A percentile compares a stretch with the other conserved stretches of the same genome.
These are phyloP conservation scores for Cystobasidiaceae sp. DNA, from an alignment of 1,284 basidiomycete species.

Conservation along the genomic window DNA sequence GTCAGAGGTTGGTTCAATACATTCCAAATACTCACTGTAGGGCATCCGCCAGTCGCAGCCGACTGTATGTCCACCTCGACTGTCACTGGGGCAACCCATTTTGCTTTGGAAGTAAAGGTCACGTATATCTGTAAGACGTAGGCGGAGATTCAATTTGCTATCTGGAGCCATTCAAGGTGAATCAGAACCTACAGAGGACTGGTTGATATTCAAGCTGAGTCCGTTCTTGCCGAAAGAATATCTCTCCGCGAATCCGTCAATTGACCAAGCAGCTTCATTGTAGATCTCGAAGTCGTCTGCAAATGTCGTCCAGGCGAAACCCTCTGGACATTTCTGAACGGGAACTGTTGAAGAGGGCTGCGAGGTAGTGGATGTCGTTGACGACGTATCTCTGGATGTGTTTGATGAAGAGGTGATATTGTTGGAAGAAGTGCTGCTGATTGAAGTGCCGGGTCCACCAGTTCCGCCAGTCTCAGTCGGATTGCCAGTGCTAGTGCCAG, in stretches of 20 bases:
- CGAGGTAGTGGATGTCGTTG: neutral
- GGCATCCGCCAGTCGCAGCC: neutral
- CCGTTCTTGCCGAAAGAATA: neutral
- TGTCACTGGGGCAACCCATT: neutral
- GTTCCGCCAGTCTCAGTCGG: neutral
- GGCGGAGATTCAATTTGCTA: neutral
- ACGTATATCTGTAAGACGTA: neutral
- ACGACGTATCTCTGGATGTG: no score
- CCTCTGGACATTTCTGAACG: neutral
- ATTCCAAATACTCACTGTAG: neutral
- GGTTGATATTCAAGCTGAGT: neutral
- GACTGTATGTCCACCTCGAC: conserved; percentile 2
- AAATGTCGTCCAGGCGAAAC: neutral
- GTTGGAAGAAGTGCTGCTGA: no score
- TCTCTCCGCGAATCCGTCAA: neutral
- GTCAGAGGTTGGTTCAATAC: no score
- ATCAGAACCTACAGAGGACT: neutral
- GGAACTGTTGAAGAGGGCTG: neutral
- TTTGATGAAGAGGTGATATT: no score
- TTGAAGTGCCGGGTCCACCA: neutral
- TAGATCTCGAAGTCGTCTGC: neutral
- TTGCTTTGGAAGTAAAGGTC: neutral
- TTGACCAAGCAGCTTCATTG: neutral
- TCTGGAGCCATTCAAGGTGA: neutral
- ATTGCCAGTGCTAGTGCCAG: neutral